Conservation (phyloP, 306 rosid genomes). For the Cucurbita pepo region DNA sequence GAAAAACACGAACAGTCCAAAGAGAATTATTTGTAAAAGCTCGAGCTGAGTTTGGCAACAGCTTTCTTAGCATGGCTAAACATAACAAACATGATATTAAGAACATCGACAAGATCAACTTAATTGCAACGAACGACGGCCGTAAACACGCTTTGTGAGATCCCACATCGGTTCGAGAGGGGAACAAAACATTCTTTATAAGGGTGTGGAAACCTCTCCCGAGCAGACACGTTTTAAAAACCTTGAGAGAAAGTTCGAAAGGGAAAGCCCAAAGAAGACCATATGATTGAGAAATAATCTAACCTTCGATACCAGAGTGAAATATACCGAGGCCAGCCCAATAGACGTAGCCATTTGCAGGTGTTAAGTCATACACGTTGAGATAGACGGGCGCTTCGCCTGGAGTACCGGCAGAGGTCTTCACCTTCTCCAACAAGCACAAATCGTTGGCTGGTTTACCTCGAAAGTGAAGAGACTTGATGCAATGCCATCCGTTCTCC, state of each 20-base stretch:
- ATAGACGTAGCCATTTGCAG: constrained; percentile 4
- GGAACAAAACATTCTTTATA: no score
- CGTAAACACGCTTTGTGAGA: no score
- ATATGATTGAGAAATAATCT: neutral
- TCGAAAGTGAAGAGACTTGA: constrained; percentile 1
- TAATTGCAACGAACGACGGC: neutral
- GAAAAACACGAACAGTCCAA: neutral
- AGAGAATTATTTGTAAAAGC: neutral
- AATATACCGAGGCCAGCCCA: constrained; percentile 9
- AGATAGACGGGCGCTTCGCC: constrained; percentile 5
- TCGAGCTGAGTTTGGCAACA: neutral
- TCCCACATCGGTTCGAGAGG: no score
- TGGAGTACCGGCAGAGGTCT: neutral
- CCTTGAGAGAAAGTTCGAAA: no score
- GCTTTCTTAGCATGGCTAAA: neutral
- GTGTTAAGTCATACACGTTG: constrained; percentile 9
- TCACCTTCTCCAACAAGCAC: constrained; percentile 5
- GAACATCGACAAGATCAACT: neutral
- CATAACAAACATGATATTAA: neutral
- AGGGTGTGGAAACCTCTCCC: no score
- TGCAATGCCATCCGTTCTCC: constrained; percentile 2
- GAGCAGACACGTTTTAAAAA: no score
- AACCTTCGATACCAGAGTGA: constrained; percentile 9
- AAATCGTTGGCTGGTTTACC: neutral
- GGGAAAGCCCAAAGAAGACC: no score